Evolutionary conservation across 371 early-diverging fungal genomes (phyloP), one percentile per base, ranked within the genome.

Genomic region (Rhizopus delemar): DNA sequence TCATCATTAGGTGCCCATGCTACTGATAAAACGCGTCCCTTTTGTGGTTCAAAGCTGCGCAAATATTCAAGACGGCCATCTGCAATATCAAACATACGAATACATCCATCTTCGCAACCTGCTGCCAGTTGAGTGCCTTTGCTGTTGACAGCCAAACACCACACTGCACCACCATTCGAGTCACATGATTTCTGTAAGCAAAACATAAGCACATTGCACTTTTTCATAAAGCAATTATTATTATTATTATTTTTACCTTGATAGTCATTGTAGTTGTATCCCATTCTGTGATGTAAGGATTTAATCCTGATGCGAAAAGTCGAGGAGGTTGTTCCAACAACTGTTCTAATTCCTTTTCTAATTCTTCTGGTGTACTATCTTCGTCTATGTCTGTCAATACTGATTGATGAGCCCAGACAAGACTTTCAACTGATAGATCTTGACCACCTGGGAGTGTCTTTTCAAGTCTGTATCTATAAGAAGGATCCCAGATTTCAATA

Each of bases 31-130:
- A 94, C 88, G 51, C 93, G 88, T 35, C 79, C 87, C 51, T 78
- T 84, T 62, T 85, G 83, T 54, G 83, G 84, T 63, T 91, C 90
- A 62, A 92, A 86, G 41, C 86, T 82, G 33, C 85, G 83, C 58
- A 85, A 70, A 62, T 87, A 90, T 51, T 80, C 79, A 50, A 95
- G 68, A 38, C 77, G 73, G 33, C 82, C 89, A 61, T 91, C 88
- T 13, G 86, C 75, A 59, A 97, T 88, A 67, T 90, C 85, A 62
- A 94, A 93, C 32, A 96, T 68, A 39, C 96, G 84, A 51, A 96
- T 86, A 58, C 86, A 83, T 0, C 96, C 96, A 77, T 97, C 98
- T 65, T 95, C 97, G 65, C 94, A 95, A 12, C 95, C 97, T 32
- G 94, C 86, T 22, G 94, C 96, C 28, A 97, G 75, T 34, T 78